These are phyloP conservation scores for Solanum infundibuliforme DNA, from an alignment of 257 asterid genomes.

Conservation along the genomic window DNA sequence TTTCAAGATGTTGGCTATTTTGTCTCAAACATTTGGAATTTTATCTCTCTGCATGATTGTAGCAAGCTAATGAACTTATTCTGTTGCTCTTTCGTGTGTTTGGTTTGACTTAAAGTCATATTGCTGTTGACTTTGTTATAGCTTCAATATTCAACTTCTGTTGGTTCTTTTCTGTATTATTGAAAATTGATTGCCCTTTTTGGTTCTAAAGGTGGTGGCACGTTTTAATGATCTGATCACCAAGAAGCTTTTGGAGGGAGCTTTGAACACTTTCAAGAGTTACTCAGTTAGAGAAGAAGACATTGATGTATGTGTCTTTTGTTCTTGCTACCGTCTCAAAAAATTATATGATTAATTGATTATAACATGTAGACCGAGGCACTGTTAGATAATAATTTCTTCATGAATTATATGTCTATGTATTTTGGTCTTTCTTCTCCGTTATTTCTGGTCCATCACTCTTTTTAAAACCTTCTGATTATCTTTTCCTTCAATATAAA, in stretches of 20 bases:
- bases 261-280: slow-evolving; percentile 76
- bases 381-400: background rate
- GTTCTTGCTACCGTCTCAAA: slow-evolving; percentile 15
- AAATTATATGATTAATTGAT: background rate
- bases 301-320: slow-evolving; percentile 65
- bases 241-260: slow-evolving; percentile 81
- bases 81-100: background rate
- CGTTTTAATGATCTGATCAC: slow-evolving; percentile 93
- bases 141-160: background rate
- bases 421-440: background rate
- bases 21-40: background rate
- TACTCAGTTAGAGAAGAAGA: slow-evolving; percentile 82
- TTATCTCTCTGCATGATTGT: background rate
- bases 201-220: slow-evolving; percentile 66
- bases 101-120: background rate
- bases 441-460: background rate
- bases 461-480: background rate
- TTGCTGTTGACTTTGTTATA: background rate
- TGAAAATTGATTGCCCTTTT: background rate
- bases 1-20: background rate
- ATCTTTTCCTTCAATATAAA: background rate
- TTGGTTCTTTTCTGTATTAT: background rate
- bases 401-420: background rate
- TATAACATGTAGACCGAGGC: background rate
- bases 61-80: background rate